Evolutionary conservation across 2,329 filamentous ascomycete genomes (phyloP), one percentile per base, ranked within the genome.

Genomic region (Ascochyta lentis): DNA sequence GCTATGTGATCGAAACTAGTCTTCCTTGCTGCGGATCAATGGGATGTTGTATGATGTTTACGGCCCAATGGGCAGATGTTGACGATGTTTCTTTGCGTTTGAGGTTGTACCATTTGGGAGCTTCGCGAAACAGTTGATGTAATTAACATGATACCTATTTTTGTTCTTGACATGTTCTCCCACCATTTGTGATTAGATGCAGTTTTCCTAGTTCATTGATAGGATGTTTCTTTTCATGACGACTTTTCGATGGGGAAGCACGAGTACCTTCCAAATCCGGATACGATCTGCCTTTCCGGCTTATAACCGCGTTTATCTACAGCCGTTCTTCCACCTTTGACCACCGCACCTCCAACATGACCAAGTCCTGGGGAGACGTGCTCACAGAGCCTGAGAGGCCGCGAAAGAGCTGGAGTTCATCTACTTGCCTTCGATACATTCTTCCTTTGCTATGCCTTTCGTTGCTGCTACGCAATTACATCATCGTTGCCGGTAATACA

Each of bases 241-340:
- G 48, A 43, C 24, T 51, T 51, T 38, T 22, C 12, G 33, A 51
- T 56, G 33, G 37, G 24, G 53, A 3, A 42, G 46, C 42, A 50
- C 46, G 45, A 49, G 13, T 79, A 0, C 84, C 52, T 61, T 60
- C 54, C 54, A 24, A 6, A 38, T 42, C 3, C 4, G 42, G 16
- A 27, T 23, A 56, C 58, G 58, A 33, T 16, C 42, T 34, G 6
- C 13, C 23, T 5, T 13, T 6, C 15, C 10, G n/a, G 10, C 53
- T 52, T 54, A 56, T 50, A 38, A 29, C 42, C 49, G 31, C 37
- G 24, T 23, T 26, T 44, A 54, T 26, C 2, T 56, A 19, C 19
- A 19, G 19, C 48, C 34, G 42, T 33, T 46, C 39, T 37, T 29
- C 35, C 33, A 29, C 27, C 48, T 52, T 51, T 34, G 29, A 51